Base-by-base conservation (phyloP, 2,329 filamentous ascomycete genomes). In the Aureobasidium leucospermi region DNA sequence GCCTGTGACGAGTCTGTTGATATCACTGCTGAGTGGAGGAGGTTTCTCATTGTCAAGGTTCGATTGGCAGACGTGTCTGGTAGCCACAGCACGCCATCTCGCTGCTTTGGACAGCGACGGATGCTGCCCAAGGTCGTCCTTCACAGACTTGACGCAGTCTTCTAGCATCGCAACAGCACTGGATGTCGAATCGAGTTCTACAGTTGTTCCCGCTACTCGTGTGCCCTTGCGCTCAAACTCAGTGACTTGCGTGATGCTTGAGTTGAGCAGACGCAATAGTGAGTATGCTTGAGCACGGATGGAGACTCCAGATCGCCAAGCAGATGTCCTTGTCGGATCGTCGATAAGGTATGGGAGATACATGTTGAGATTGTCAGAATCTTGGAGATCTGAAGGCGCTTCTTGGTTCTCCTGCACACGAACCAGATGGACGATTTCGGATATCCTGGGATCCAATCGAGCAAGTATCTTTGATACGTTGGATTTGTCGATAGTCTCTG, bases 311-410 rank as follows among this genome's bases (percentile, higher is more conserved):
- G 72, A 61, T 29, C 67, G 68, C 76, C 76, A 79, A 6, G 76
- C 75, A 1, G 76, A 74, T 39, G 71, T 69, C 53, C 72, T 69
- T 11, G 68, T 67, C 0, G 75, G 69, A 59, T 79, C 76, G 59
- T 79, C 77, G 11, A 85, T 73, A 0, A 90, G 70, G 23, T 86
- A 77, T 0, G 86, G 85, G 0, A 91, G 76, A 68, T 87, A 92
- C 11, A 89, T 78, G 42, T 78, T 72, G 11, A 73, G 66, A 1
- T 64, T 60, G 2, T 59, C 56, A 42, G 5, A 65, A 39, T 47
- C 65, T 63, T 48, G 32, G 63, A 61, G 29, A 28, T 28, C 16
- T 16, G 38, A 39, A 7, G 43, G 29, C 6, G 32, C 55, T 7
- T 48, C 43, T 34, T 47, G 60, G 58, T 10, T 47, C 32, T 70